Conservation (phyloP, 2,329 filamentous ascomycete species). For the Scleromitrula shiraiana region DNA sequence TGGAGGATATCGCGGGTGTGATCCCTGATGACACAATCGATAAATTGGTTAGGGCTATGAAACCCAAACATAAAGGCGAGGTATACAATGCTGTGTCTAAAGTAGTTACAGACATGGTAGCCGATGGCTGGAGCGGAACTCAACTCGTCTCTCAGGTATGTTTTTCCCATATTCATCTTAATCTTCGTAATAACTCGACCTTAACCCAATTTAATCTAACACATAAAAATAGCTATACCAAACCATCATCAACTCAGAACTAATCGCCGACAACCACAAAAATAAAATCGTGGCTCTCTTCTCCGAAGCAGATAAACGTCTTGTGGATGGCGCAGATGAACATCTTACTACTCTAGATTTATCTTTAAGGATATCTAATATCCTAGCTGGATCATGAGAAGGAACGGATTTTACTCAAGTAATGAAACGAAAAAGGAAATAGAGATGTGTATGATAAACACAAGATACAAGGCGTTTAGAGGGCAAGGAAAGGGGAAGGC, state of each 20-base stretch:
- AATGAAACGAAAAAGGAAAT: not conserved
- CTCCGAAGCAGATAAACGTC: constrained; percentile 86
- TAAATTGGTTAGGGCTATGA: constrained; percentile 64
- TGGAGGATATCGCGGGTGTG: constrained; percentile 94
- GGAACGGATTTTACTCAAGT: not conserved
- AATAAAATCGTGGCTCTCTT: constrained; percentile 84
- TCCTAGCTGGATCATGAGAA: constrained; percentile 39
- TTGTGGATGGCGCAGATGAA: constrained; percentile 93
- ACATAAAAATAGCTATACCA: constrained; percentile 61
- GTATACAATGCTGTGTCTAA: constrained; percentile 68
- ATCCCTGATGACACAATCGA: constrained; percentile 72
- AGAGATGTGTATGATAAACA: not conserved
- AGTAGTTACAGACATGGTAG: constrained; percentile 82
- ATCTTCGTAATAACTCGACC: not conserved
- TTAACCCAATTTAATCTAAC: not conserved
- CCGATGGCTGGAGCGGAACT: constrained; percentile 92
- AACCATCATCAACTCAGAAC: constrained; percentile 73
- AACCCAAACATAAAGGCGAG: constrained; percentile 55
- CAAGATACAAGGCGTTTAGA: too few relatives aligned
- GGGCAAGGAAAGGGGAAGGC: too few relatives aligned
- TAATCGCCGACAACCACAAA: constrained; percentile 77
- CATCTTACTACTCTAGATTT: constrained; percentile 86
- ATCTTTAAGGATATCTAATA: constrained; percentile 68
- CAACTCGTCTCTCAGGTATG: constrained; percentile 75
- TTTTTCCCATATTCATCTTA: constrained; percentile 4